phyloP scores from a whole-genome alignment of 2,329 filamentous ascomycete genomes.

The Didymosphaeria variabile region DNA sequence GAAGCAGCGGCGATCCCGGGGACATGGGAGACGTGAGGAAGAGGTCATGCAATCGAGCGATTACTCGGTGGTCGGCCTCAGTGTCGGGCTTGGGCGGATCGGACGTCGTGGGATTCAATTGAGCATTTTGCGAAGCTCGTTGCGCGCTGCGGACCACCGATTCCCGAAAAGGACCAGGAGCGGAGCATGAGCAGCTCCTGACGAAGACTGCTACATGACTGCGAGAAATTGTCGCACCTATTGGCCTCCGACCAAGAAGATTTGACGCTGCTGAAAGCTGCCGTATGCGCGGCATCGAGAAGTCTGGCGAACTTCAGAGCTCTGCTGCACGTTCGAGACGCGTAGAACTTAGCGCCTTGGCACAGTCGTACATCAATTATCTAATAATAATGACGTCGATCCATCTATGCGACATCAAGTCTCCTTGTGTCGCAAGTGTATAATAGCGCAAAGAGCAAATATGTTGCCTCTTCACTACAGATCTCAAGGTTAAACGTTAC shows the following conservation, averaged over 20 bases:
- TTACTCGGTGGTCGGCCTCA: slow-evolving; percentile 58
- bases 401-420: neutral
- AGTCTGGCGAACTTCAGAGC: slow-evolving; percentile 28
- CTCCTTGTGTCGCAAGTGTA: neutral
- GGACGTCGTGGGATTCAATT: slow-evolving; percentile 42
- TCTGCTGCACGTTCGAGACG: slow-evolving; percentile 26
- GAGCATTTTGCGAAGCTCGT: slow-evolving; percentile 25
- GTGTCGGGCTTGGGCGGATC: slow-evolving; percentile 47
- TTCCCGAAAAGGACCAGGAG: slow-evolving; percentile 36
- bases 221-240: slow-evolving; percentile 8
- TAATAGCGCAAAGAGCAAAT: neutral
- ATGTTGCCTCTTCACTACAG: neutral
- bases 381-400: slow-evolving; percentile 26
- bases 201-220: slow-evolving; percentile 23
- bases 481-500: slow-evolving; percentile 7
- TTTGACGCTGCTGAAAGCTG: slow-evolving; percentile 23
- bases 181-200: slow-evolving; percentile 47
- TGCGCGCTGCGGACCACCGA: slow-evolving; percentile 32
- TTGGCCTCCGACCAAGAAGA: slow-evolving; percentile 16
- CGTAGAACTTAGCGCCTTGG: slow-evolving; percentile 38
- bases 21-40: slow-evolving; percentile 83
- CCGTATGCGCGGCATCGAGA: slow-evolving; percentile 17
- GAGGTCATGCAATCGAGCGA: slow-evolving; percentile 70
- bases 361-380: no score
- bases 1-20: slow-evolving; percentile 84